These are phyloP conservation scores for Paraphoma sp. DNA, from an alignment of 2,329 filamentous ascomycete species.

Conservation along the genomic window DNA sequence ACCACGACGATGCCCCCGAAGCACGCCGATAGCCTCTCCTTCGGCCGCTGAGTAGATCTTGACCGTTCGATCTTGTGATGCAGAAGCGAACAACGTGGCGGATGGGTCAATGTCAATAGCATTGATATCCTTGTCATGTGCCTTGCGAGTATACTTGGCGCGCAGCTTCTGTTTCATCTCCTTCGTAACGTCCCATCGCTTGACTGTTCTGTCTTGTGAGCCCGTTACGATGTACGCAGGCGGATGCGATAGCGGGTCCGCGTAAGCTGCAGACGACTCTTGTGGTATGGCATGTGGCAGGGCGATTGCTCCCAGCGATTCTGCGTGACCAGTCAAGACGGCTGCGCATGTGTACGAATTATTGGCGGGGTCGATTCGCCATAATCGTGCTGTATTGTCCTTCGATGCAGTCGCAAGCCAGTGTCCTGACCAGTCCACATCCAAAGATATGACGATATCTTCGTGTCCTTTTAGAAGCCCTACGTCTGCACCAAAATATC, in stretches of 20 bases:
- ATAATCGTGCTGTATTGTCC: constrained; percentile 91
- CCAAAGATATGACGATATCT: constrained; percentile 93
- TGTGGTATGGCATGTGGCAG: constrained; percentile 75
- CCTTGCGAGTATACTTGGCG: constrained; percentile 87
- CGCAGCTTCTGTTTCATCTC: constrained; percentile 63
- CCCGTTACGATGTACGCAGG: constrained; percentile 88
- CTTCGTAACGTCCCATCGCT: constrained; percentile 80
- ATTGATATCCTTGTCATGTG: constrained; percentile 99
- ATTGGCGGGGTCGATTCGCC: constrained; percentile 80
- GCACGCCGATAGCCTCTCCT: constrained; percentile 87
- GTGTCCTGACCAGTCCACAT: constrained; percentile 94
- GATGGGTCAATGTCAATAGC: constrained; percentile 81
- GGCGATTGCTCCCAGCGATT: constrained; percentile 89
- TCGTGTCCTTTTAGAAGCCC: constrained; percentile 87
- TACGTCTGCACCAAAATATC: constrained; percentile 89
- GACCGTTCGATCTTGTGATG: constrained; percentile 94
- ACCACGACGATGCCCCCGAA: constrained; percentile 90
- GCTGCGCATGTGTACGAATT: constrained; percentile 81
- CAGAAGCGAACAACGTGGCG: constrained; percentile 86
- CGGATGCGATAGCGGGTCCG: constrained; percentile 77
- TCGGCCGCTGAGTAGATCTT: constrained; percentile 95
- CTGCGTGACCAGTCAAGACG: constrained; percentile 87
- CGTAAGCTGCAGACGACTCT: constrained; percentile 72
- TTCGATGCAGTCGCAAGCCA: constrained; percentile 97
- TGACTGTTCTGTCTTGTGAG: constrained; percentile 93